phyloP scores from a whole-genome alignment of 495 filamentous ascomycete species.

The Cercophora scortea region DNA sequence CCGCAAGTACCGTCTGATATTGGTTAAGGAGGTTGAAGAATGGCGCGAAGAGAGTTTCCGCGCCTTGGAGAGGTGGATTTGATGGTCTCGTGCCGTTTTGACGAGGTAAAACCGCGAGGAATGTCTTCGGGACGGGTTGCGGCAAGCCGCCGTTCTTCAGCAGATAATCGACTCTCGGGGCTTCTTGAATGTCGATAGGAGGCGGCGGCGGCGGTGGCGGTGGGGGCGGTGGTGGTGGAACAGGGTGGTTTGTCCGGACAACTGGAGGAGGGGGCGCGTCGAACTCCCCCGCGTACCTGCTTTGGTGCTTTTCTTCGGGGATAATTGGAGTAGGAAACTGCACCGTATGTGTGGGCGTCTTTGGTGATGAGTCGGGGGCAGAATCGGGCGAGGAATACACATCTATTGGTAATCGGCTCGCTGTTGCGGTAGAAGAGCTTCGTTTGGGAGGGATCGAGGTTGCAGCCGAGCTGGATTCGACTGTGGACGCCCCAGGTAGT shows the following conservation, averaged over 20 bases:
- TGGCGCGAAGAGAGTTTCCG: slow-evolving; percentile 66
- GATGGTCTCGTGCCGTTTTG: slow-evolving; percentile 40
- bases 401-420: slow-evolving; percentile 23
- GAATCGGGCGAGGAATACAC: slow-evolving; percentile 39
- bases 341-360: slow-evolving; percentile 47
- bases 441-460: slow-evolving; percentile 61
- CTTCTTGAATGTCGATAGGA: slow-evolving; percentile 50
- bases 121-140: slow-evolving; percentile 53
- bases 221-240: slow-evolving; percentile 50
- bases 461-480: slow-evolving; percentile 30
- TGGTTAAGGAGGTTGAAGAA: slow-evolving; percentile 76
- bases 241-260: slow-evolving; percentile 11
- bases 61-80: slow-evolving; percentile 47
- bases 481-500: slow-evolving; percentile 11
- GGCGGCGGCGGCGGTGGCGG: slow-evolving; percentile 78
- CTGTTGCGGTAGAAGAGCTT: slow-evolving; percentile 27
- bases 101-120: slow-evolving; percentile 49
- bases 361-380: slow-evolving; percentile 47
- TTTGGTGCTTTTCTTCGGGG: slow-evolving; percentile 23
- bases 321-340: slow-evolving; percentile 36
- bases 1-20: slow-evolving; percentile 70
- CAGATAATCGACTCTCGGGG: slow-evolving; percentile 80
- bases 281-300: slow-evolving; percentile 18
- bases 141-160: slow-evolving; percentile 76
- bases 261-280: slow-evolving; percentile 33